phyloP scores from a whole-genome alignment of 805 yeast genomes.

The Kuraishia cidri region DNA sequence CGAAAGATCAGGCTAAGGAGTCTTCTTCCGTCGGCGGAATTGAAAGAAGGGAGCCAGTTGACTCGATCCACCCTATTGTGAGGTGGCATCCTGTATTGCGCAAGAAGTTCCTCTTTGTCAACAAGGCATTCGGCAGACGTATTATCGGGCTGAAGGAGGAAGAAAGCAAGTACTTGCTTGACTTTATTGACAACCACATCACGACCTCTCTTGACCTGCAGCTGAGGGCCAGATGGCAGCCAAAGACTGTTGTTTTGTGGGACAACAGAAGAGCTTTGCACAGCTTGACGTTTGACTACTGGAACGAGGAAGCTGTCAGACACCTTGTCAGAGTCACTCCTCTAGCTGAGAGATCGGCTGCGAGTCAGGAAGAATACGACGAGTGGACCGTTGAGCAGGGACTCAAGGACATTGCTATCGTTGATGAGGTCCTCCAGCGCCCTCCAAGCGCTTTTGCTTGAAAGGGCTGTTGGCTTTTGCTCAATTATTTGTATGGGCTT shows the following conservation, averaged over 20 bases:
- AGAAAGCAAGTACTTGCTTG: constrained; percentile 55
- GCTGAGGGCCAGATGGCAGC: constrained; percentile 64
- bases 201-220: constrained; percentile 50
- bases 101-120: constrained; percentile 48
- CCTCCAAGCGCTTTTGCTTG: no score
- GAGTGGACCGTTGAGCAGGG: constrained; percentile 15
- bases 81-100: constrained; percentile 69
- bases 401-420: constrained; percentile 3
- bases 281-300: constrained; percentile 61
- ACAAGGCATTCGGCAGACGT: constrained; percentile 53
- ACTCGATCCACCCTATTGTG: constrained; percentile 60
- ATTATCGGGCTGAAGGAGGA: constrained; percentile 67
- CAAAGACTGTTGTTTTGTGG: constrained; percentile 66
- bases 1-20: constrained; percentile 58
- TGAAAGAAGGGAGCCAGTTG: constrained; percentile 55
- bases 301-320: constrained; percentile 58
- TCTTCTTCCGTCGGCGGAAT: constrained; percentile 50
- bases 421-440: no score
- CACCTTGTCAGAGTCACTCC: constrained; percentile 5
- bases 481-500: no score
- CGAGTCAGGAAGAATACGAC: constrained; percentile 4
- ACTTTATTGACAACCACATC: constrained; percentile 46
- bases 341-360: constrained; percentile 5
- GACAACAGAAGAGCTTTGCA: constrained; percentile 69
- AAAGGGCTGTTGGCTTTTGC: no score